Conservation (phyloP, 352 stramenopile genomes). For the Phytophthora syringae region DNA sequence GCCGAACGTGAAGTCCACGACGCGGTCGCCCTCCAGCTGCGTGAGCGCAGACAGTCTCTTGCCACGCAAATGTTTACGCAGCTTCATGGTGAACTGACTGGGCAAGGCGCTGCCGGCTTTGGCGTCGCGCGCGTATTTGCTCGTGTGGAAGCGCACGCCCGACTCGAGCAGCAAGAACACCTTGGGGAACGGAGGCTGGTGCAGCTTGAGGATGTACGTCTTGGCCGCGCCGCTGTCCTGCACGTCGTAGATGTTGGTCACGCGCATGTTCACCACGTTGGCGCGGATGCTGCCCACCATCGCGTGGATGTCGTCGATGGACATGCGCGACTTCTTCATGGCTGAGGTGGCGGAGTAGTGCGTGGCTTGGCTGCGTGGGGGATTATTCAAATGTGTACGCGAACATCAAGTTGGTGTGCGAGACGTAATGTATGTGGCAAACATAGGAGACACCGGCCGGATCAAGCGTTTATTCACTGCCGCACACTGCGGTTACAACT, state of each 20-base stretch:
- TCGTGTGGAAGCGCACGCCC: conserved; percentile 97
- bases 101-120: conserved; percentile 80
- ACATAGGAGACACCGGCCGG: too few species aligned
- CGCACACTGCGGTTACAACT: too few species aligned
- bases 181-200: conserved; percentile 90
- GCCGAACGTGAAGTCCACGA: conserved; percentile 97
- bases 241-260: conserved; percentile 98
- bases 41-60: conserved; percentile 93
- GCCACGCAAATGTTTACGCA: conserved; percentile 96
- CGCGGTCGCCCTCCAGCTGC: conserved; percentile 95
- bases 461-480: too few species aligned
- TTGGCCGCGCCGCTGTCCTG: conserved; percentile 90
- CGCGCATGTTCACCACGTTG: conserved; percentile 90
- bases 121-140: conserved; percentile 82
- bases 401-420: too few species aligned
- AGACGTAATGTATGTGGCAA: too few species aligned
- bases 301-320: conserved; percentile 88
- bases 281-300: conserved; percentile 88
- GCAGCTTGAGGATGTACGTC: conserved; percentile 95
- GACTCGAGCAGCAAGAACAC: conserved; percentile 96
- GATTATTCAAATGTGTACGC: background rate
- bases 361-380: background rate
- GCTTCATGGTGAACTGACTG: conserved; percentile 97
- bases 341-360: conserved; percentile 5
- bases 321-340: conserved; percentile 91